These are phyloP conservation scores for Lactarius pseudohatsudake DNA, from an alignment of 768 basidiomycete species.

Conservation along the genomic window DNA sequence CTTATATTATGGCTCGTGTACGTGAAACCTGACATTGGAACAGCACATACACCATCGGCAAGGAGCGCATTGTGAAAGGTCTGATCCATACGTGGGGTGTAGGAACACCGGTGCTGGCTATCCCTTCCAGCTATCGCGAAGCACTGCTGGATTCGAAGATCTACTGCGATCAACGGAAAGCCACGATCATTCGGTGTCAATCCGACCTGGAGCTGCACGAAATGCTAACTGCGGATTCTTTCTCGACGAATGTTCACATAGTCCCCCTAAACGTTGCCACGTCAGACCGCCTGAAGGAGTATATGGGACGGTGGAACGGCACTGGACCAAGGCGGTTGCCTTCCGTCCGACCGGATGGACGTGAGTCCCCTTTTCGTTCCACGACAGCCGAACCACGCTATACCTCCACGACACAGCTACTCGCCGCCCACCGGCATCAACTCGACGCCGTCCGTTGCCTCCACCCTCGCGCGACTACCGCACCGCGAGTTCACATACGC, in stretches of 20 bases:
- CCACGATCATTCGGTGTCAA: conserved; percentile 81
- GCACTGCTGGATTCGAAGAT: conserved; percentile 72
- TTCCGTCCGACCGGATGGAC: conserved; percentile 98
- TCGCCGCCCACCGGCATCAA: conserved; percentile 64
- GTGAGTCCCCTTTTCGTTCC: conserved; percentile 45
- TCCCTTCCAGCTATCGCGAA: conserved; percentile 67
- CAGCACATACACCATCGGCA: conserved; percentile 96
- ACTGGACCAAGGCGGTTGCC: conserved; percentile 71
- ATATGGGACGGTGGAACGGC: conserved; percentile 71
- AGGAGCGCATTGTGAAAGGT: conserved; percentile 98
- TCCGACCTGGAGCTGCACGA: conserved; percentile 78
- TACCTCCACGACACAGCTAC: conserved; percentile 45
- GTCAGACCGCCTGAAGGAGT: conserved; percentile 73
- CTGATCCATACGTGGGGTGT: background rate
- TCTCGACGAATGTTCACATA: conserved; percentile 79
- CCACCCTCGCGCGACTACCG: conserved; percentile 67
- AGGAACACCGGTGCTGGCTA: background rate
- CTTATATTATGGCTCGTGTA: background rate
- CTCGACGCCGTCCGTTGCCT: conserved; percentile 59
- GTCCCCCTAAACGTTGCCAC: conserved; percentile 75
- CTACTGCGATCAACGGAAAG: conserved; percentile 86
- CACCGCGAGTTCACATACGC: conserved; percentile 65
- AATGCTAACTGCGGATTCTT: conserved; percentile 74
- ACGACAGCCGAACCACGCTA: too few relatives aligned
- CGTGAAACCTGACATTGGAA: background rate